Evolutionary conservation across 2,329 filamentous ascomycete species (phyloP).

Genomic region (Trichoderma pleuroti): DNA sequence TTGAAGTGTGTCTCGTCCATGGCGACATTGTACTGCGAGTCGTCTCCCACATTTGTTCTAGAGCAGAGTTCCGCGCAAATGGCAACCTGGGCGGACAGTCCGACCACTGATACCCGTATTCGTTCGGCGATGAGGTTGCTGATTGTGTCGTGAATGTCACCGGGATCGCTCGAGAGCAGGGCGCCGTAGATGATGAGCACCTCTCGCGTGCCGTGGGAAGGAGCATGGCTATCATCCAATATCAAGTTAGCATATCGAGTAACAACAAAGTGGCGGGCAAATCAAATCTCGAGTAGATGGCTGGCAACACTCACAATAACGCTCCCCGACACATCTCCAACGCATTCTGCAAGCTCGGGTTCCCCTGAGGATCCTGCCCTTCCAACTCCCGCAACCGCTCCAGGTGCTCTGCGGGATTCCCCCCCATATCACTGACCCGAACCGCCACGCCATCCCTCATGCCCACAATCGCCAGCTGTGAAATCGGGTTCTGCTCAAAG

Average conservation of each 20-base stretch:
- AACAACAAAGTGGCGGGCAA: neutral
- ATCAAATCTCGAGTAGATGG: neutral
- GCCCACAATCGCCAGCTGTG: slow-evolving; percentile 85
- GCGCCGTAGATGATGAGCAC: slow-evolving; percentile 90
- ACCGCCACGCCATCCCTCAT: slow-evolving; percentile 91
- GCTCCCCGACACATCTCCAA: slow-evolving; percentile 91
- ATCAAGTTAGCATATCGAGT: slow-evolving; percentile 14
- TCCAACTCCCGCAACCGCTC: slow-evolving; percentile 67
- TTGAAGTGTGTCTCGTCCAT: slow-evolving; percentile 74
- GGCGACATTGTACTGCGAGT: slow-evolving; percentile 74
- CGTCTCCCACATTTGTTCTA: slow-evolving; percentile 81
- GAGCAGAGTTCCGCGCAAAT: slow-evolving; percentile 86
- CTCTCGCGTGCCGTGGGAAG: slow-evolving; percentile 88
- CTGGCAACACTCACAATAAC: slow-evolving; percentile 61
- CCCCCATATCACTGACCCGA: slow-evolving; percentile 81
- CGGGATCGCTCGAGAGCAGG: slow-evolving; percentile 83
- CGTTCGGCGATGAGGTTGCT: slow-evolving; percentile 72
- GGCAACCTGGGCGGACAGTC: slow-evolving; percentile 84
- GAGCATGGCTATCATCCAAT: slow-evolving; percentile 63
- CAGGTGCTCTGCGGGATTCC: slow-evolving; percentile 86
- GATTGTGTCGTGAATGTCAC: slow-evolving; percentile 92
- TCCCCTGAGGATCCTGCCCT: slow-evolving; percentile 65
- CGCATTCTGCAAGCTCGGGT: slow-evolving; percentile 85
- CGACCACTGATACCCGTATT: slow-evolving; percentile 84
- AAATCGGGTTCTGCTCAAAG: slow-evolving; percentile 98